phyloP scores from a whole-genome alignment of 495 filamentous ascomycete species.

The Platismatia glauca region DNA sequence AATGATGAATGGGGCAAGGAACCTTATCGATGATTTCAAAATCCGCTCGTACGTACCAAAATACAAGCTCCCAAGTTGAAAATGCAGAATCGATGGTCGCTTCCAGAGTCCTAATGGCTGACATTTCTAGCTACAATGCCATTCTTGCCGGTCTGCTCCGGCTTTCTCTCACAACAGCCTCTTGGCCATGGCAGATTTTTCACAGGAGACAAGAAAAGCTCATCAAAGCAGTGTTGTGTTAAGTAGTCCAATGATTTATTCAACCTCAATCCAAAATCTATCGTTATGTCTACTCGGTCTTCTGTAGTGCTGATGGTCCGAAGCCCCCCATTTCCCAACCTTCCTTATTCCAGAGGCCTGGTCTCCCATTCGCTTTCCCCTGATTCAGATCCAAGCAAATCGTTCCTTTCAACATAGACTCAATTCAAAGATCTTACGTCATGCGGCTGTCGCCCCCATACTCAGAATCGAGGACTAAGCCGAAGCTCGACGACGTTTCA shows the following conservation, averaged over 20 bases:
- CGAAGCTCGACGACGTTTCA: conserved; percentile 16
- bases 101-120: background rate
- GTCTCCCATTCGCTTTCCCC: background rate
- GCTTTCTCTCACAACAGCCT: too few relatives aligned
- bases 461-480: conserved; percentile 3
- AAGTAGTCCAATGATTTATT: background rate
- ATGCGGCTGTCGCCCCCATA: background rate
- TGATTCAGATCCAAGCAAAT: background rate
- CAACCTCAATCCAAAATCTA: background rate
- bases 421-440: background rate
- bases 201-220: background rate
- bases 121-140: background rate
- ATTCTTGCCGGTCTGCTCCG: background rate
- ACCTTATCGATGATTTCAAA: too few relatives aligned
- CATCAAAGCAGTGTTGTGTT: background rate
- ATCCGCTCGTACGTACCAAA: background rate
- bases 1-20: too few relatives aligned
- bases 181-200: background rate
- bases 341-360: background rate
- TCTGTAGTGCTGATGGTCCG: background rate
- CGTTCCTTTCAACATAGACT: background rate
- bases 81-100: background rate
- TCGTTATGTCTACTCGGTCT: background rate
- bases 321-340: background rate
- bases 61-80: background rate